Base-by-base conservation (phyloP, 2,329 filamentous ascomycete genomes). In the Penicillium hesseltinei region DNA sequence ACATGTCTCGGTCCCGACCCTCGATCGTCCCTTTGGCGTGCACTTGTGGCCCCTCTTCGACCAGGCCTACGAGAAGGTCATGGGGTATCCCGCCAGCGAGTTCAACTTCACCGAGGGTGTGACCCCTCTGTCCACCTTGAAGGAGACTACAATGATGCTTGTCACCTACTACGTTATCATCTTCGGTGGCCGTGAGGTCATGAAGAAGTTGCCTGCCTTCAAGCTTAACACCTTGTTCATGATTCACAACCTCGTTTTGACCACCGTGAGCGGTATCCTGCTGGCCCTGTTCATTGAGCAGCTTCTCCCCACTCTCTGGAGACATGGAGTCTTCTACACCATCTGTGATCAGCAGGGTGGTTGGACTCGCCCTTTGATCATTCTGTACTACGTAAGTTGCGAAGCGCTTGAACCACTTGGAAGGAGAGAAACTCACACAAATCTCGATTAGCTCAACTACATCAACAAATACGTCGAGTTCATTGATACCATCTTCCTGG, bases 381-480 rank as follows among this genome's bases (percentile, higher is more conserved):
- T 95, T 66, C 82, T 99, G 65, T 99, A 99, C 86, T 99, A 97
- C 77, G 93, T 97, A 81, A 73, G 92, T 83, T 17, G 43, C 33
- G 23, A 15, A 42, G 19, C 47, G 43, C 23, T 29, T 40, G n/a
- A 42, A 46, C 5, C 8, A 44, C 23, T 25, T 17, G n/a, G 23
- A 31, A 44, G 29, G 15, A 45, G 42, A 57, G 35, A 42, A 31
- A 51, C 48, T 60, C 54, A 65, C 69, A 80, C 84, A 69, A 69
- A 82, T 69, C 15, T 43, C 21, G 40, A 19, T 29, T 72, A 97
- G 92, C 84, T 97, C 74, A 97, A 95, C 83, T 97, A 97, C 82
- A 85, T 97, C 54, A 97, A 92, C 80, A 97, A 97, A 80, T 97
- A 96, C 78, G 85, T 97, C 66, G 93, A 97, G 79, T 84, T 97